phyloP scores from a whole-genome alignment of 202 grass and related monocot species.

The Panicum virgatum region DNA sequence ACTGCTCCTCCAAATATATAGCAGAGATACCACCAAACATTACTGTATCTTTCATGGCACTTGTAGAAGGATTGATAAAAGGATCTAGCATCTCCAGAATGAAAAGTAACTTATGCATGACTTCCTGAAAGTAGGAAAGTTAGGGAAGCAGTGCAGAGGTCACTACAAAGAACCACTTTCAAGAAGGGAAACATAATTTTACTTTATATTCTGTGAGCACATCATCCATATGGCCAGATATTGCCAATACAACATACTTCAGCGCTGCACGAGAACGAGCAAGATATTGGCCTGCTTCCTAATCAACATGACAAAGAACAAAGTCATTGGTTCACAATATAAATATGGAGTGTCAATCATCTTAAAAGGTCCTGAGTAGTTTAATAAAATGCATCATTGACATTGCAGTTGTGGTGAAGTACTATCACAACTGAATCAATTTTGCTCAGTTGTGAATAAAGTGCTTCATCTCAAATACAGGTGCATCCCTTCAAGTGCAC shows the following conservation, averaged over 20 bases:
- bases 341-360: slow-evolving; percentile 22
- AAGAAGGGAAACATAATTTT: slow-evolving; percentile 38
- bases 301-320: slow-evolving; percentile 39
- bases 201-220: slow-evolving; percentile 88
- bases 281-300: slow-evolving; percentile 69
- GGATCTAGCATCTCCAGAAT: slow-evolving; percentile 95
- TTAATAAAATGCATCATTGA: slow-evolving; percentile 30
- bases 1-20: slow-evolving; percentile 67
- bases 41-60: slow-evolving; percentile 50
- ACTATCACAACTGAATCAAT: slow-evolving; percentile 11
- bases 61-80: slow-evolving; percentile 71
- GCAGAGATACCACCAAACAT: slow-evolving; percentile 66
- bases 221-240: slow-evolving; percentile 96
- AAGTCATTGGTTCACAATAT: slow-evolving; percentile 22
- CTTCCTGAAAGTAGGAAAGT: slow-evolving; percentile 68
- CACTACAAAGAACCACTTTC: background rate
- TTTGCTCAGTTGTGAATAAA: slow-evolving; percentile 16
- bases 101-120: slow-evolving; percentile 88
- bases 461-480: slow-evolving; percentile 22
- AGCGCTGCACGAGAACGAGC: slow-evolving; percentile 70
- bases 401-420: slow-evolving; percentile 18
- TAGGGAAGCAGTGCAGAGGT: slow-evolving; percentile 35
- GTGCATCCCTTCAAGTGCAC: slow-evolving; percentile 23
- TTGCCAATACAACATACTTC: slow-evolving; percentile 83
- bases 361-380: slow-evolving; percentile 9